Base-by-base conservation (phyloP, 2,329 filamentous ascomycete genomes). In the Aspergillus puulaauensis region DNA sequence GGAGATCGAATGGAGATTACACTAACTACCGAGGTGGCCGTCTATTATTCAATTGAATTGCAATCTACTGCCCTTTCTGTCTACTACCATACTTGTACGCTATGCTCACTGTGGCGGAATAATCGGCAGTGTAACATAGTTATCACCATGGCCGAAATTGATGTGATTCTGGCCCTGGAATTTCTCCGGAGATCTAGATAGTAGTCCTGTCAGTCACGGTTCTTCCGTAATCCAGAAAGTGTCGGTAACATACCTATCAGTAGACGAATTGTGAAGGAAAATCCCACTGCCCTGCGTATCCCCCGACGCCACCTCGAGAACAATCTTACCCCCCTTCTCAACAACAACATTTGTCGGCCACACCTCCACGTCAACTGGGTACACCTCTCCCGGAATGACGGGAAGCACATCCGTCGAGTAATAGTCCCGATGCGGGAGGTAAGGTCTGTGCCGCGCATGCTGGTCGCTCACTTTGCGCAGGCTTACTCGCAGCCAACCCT, bases 401-500 rank as follows among this genome's bases (percentile, higher is more conserved):
- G 80, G 77, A 19, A 68, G 71, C 2, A 75, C 73, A 58, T 82
- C 80, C 0, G 74, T 80, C 44, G 77, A 79, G 56, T 76, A 75
- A 64, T 83, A 83, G 49, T 83, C 77, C 12, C 82, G 75, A 59
- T 79, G 75, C 1, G 82, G 81, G 3, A 83, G 68, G 58, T 73
- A 82, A 0, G 73, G 63, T 15, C 76, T 68, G 62, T 83, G 75
- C 33, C 76, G 73, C 3, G 71, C 72, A 58, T 82, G 76, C 4
- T 75, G 57, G 0, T 70, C 62, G 53, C 82, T 78, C 4, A 76
- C 73, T 63, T 81, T 81, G 55, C 82, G 79, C 54, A 83, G 70
- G 39, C 76, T 80, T n/a, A 79, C 77, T 14, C 82, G 79, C 24
- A 82, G 73, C 82, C 81, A 84, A 46, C 82, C 82, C 67, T 84